phyloP scores from a whole-genome alignment of 805 yeast species.

The Maudiozyma bulderi region DNA sequence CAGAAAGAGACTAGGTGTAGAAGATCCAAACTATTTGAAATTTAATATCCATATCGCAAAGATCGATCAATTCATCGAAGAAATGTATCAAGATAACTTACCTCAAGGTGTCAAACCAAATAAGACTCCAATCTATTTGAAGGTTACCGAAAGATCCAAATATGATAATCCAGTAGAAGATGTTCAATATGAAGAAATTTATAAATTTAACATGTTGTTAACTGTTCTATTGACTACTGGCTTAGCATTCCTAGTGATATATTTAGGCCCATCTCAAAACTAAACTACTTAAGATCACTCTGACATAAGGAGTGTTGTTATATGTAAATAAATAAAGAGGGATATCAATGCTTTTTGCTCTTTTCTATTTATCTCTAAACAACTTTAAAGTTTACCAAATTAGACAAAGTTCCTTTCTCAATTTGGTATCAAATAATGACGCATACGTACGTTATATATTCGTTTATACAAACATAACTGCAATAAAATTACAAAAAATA shows the following conservation, averaged over 20 bases:
- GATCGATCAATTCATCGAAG: constrained; percentile 80
- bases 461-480: neutral
- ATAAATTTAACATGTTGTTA: constrained; percentile 18
- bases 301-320: too few relatives aligned
- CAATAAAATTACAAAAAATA: neutral
- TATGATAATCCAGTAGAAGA: constrained; percentile 30
- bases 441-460: neutral
- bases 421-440: neutral
- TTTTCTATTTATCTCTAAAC: too few relatives aligned
- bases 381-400: too few relatives aligned
- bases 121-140: constrained; percentile 29
- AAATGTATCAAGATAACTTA: constrained; percentile 53
- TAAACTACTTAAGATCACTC: neutral
- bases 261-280: neutral
- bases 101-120: constrained; percentile 44
- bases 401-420: too few relatives aligned
- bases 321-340: too few relatives aligned
- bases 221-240: constrained; percentile 14
- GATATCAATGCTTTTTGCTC: too few relatives aligned
- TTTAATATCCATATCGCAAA: constrained; percentile 81
- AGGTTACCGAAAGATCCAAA: constrained; percentile 35
- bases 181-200: constrained; percentile 17
- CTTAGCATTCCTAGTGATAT: neutral
- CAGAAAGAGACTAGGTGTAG: constrained; percentile 67
- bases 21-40: constrained; percentile 77